Conservation (phyloP, 2,329 filamentous ascomycete species). For the Ceratocystis alfenasii region DNA sequence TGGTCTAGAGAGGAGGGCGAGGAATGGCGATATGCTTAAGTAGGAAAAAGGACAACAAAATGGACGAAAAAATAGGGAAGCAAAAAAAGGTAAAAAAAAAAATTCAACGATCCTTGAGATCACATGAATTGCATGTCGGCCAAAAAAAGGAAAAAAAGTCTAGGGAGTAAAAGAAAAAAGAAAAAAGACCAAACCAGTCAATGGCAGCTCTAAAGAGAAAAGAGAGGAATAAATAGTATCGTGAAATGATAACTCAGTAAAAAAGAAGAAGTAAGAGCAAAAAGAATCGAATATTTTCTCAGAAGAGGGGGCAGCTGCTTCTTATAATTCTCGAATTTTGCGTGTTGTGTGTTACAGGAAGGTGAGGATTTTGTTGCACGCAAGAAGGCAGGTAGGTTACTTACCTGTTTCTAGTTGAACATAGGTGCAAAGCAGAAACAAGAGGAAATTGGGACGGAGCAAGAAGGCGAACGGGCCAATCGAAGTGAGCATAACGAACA, state of each 20-base stretch:
- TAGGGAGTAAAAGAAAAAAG: conserved; percentile 24
- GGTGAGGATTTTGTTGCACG: conserved; percentile 5
- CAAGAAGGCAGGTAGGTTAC: neutral
- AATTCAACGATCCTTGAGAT: conserved; percentile 11
- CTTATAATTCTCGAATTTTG: neutral
- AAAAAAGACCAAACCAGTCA: neutral
- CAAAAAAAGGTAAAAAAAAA: conserved; percentile 9
- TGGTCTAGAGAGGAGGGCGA: neutral
- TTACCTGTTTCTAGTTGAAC: neutral
- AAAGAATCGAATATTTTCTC: conserved; percentile 16
- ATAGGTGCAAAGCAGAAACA: neutral
- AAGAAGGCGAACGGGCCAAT: conserved; percentile 1
- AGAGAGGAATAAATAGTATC: neutral
- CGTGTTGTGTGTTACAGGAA: conserved; percentile 1
- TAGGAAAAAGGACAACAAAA: too few species aligned
- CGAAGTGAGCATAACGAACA: neutral
- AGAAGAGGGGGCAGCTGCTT: conserved; percentile 16
- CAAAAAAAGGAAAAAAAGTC: conserved; percentile 23
- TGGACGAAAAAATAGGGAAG: too few species aligned
- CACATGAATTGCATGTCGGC: conserved; percentile 14
- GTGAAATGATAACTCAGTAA: conserved; percentile 22
- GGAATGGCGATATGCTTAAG: too few species aligned
- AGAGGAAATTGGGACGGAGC: too few species aligned
- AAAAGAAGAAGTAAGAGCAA: conserved; percentile 5
- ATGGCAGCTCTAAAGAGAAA: neutral